phyloP scores from a whole-genome alignment of 164 flowering plant species.

The Cinnamomum chago region DNA sequence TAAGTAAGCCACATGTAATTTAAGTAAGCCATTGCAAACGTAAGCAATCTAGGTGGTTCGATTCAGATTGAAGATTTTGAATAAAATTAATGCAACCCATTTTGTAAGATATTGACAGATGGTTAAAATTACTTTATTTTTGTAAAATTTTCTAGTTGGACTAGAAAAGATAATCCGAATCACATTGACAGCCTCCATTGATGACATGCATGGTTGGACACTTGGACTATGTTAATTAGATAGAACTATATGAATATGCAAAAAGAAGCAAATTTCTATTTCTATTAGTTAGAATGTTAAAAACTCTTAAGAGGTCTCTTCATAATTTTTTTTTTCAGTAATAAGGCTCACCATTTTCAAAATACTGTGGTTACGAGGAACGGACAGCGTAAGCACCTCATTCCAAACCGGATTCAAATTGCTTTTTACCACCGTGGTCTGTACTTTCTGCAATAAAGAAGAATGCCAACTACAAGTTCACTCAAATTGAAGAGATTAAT shows the following conservation, averaged over 20 bases:
- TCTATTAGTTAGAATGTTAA: neutral
- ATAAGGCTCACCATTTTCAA: constrained; percentile 63
- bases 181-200: neutral
- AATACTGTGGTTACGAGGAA: constrained; percentile 63
- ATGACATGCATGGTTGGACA: neutral
- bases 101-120: too few species aligned
- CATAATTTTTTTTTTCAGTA: too few species aligned
- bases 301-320: neutral
- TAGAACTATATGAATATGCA: neutral
- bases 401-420: constrained; percentile 96
- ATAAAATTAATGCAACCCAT: too few species aligned
- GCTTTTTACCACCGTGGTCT: constrained; percentile 66
- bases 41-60: too few species aligned
- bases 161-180: too few species aligned
- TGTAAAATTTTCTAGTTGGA: neutral
- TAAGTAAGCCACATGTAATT: too few species aligned
- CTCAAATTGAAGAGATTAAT: neutral
- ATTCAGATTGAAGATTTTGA: too few species aligned
- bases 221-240: too few species aligned
- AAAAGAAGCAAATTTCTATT: too few species aligned
- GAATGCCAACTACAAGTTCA: neutral
- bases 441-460: constrained; percentile 48
- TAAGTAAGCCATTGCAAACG: too few species aligned
- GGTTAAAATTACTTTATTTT: too few species aligned
- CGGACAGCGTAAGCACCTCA: constrained; percentile 89